Base-by-base conservation (phyloP, 2,329 filamentous ascomycete genomes). In the Bisporella sp. region DNA sequence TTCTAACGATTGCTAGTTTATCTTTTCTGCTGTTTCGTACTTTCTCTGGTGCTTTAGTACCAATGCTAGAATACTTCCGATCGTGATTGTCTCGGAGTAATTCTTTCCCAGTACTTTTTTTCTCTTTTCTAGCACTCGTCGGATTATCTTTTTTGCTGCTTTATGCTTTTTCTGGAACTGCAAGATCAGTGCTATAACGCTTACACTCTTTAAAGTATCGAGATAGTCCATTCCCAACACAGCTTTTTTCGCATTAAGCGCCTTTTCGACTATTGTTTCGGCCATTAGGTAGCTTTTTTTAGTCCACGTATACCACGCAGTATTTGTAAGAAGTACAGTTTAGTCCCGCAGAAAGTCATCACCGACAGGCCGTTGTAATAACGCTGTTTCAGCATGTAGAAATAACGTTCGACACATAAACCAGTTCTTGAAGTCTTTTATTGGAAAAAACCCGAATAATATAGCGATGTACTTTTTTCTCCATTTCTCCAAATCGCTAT, bases 211-310 rank as follows among this genome's bases (percentile, higher is more conserved):
- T 4, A 53, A 50, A 11, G 52, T 46, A 5, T 33, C 11, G 3
- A 31, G 29, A 31, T 43, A 13, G 11, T 41, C 8, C 9, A 11
- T 31, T 12, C 12, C 43, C 4, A 45, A n/a, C n/a, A 43, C 30
- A 11, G 8, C 4, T 28, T 40, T 21, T 2, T 46, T 57, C 57
- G 50, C 65, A 68, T 31, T 12, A 54, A 35, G 44, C 12, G 64
- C 62, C 67, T 45, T 64, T 67, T 42, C 63, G 35, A 9, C 35
- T 3, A 39, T 39, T 13, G 8, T 21, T 29, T 43, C 8, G 8
- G 21, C 21, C 21, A 8, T 43, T 2, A 11, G 8, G 41, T 43
- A 43, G 9, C 12, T 12, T 12, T 2, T 4, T 21, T 11, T 43
- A 13, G 9, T n/a, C 8, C 21, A n/a, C 21, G 21, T 2, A 28